A percentile compares a stretch with the other conserved stretches of the same genome.
Conservation (phyloP, 768 basidiomycete species). For the Termitomyces sp. region DNA sequence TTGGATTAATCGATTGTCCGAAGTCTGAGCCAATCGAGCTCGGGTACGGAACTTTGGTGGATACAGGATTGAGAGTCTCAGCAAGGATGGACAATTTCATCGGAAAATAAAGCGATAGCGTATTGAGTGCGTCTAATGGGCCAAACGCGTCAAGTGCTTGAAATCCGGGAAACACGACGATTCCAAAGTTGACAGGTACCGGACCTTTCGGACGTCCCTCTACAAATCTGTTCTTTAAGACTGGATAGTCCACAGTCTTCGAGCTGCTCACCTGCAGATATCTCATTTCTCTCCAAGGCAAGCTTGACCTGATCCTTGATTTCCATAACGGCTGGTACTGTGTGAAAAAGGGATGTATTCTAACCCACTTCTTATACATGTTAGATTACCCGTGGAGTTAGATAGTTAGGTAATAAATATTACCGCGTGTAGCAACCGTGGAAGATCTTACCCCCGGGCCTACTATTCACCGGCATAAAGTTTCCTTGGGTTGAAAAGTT, state of each 20-base stretch:
- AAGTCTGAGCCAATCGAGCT: constrained; percentile 6
- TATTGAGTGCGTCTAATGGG: constrained; percentile 26
- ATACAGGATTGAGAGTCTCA: constrained; percentile 21
- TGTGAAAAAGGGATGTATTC: neutral
- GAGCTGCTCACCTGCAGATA: neutral
- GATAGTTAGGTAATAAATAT: neutral
- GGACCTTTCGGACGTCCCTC: constrained; percentile 12
- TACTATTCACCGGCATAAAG: neutral
- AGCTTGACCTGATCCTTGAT: neutral
- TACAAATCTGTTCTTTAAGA: neutral
- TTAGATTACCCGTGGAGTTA: neutral
- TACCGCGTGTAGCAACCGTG: neutral
- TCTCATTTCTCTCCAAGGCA: neutral
- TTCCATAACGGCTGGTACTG: neutral
- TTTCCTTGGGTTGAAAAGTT: neutral
- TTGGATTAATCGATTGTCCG: constrained; percentile 25
- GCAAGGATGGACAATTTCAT: constrained; percentile 24
- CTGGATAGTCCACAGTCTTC: no score
- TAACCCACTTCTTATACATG: neutral
- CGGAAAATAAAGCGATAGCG: constrained; percentile 15
- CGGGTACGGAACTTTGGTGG: constrained; percentile 14
- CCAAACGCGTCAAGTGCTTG: constrained; percentile 28
- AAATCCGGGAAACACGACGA: constrained; percentile 26
- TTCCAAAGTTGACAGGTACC: constrained; percentile 16
- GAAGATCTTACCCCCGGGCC: neutral